phyloP scores from a whole-genome alignment of 768 basidiomycete species.

The Amanita muscaria region DNA sequence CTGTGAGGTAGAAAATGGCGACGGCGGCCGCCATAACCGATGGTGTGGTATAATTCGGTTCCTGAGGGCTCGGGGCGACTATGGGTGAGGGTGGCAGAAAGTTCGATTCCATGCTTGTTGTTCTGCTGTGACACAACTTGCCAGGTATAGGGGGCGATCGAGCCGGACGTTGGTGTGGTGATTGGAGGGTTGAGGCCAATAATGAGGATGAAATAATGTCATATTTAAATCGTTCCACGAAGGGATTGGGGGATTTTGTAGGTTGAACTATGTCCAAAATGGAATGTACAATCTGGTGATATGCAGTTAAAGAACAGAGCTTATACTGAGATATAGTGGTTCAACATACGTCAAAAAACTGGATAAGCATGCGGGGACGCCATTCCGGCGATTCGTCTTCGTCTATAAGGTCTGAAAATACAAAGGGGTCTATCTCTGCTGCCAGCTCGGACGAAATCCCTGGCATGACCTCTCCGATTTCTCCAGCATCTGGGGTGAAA shows the following conservation, averaged over 20 bases:
- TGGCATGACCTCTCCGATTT: conserved; percentile 47
- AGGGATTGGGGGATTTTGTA: conserved; percentile 34
- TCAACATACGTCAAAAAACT: conserved; percentile 4
- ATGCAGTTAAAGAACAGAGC: conserved; percentile 8
- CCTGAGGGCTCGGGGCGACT: conserved; percentile 18
- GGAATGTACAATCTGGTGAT: conserved; percentile 33
- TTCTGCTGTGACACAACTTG: conserved; percentile 37
- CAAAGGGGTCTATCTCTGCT: conserved; percentile 28
- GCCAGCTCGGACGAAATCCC: conserved; percentile 37
- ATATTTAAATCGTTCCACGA: conserved; percentile 79
- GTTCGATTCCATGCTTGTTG: conserved; percentile 26
- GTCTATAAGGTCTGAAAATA: conserved; percentile 12
- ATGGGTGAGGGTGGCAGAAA: conserved; percentile 11
- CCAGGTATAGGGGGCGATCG: conserved; percentile 37
- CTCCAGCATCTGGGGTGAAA: conserved; percentile 46
- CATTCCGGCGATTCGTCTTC: conserved; percentile 22
- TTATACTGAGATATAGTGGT: not conserved
- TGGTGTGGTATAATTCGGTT: conserved; percentile 31
- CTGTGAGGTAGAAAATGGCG: conserved; percentile 33
- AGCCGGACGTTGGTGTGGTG: conserved; percentile 28
- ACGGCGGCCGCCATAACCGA: conserved; percentile 30
- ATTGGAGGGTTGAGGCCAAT: conserved; percentile 47
- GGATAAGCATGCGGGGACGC: conserved; percentile 23
- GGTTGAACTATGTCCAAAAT: conserved; percentile 27
- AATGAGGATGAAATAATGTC: conserved; percentile 73